Evolutionary conservation across 2,329 filamentous ascomycete species (phyloP), one percentile per base, ranked within the genome.

Genomic region (Triangularia verruculosa): DNA sequence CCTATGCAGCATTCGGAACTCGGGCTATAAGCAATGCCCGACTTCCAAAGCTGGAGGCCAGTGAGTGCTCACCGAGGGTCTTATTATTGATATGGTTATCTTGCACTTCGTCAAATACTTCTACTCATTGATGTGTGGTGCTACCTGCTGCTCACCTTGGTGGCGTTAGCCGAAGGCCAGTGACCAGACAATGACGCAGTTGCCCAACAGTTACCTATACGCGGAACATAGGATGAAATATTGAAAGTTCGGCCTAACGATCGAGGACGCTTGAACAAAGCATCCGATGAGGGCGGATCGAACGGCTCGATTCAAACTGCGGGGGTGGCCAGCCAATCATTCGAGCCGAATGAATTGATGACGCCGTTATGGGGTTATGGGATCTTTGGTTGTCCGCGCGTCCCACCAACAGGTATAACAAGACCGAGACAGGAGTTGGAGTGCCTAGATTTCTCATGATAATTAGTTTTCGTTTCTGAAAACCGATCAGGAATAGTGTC

Each of bases 161-260:
- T 20, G 39, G 57, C 28, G 32, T 59, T 2, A 6, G 28, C 6
- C 4, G 4, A 58, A 11, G 13, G 15, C 12, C 39, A 30, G 22
- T 52, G 24, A 27, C 39, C n/a, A 59, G 56, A 59, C 20, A 52
- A 59, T 59, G 57, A 59, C 57, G 57, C 34, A 51, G 43, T 52
- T 25, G 25, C 15, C 25, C 39, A 20, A 47, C 39, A 20, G 11
- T 47, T 3, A 47, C n/a, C 39, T 20, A 12, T 47, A 47, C n/a
- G 39, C 39, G 17, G 39, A 47, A 47, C n/a, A 47, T 47, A 7
- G 20, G 17, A 47, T 47, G 39, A 12, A 47, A 6, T 12, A n/a
- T 12, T 47, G 8, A 22, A 32, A 52, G 27, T 39, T 24, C 52
- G 57, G 27, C 22, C 17, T n/a, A 43, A 24, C 30, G 27, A 17